These are phyloP conservation scores for Coemansia sp. DNA, from an alignment of 192 early-diverging fungal genomes.

Conservation along the genomic window DNA sequence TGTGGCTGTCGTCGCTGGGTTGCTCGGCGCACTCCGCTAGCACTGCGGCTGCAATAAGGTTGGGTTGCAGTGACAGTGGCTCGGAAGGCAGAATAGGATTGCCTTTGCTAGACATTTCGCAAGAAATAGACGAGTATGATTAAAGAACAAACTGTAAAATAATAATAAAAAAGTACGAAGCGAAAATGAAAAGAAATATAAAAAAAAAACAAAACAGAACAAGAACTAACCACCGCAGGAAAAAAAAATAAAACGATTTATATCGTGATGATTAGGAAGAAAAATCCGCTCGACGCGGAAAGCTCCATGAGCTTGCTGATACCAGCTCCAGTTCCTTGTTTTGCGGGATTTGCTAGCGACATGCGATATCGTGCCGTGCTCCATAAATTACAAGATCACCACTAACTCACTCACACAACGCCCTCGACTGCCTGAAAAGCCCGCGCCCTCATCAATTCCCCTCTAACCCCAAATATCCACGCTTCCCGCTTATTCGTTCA, in stretches of 20 bases:
- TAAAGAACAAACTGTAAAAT: not conserved
- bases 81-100: slow-evolving; percentile 54
- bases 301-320: not conserved
- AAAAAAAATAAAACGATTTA: slow-evolving; percentile 1
- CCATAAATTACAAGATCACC: not conserved
- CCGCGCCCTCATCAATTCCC: not conserved
- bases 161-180: slow-evolving; percentile 1
- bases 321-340: too few relatives aligned
- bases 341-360: not conserved
- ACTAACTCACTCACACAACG: not conserved
- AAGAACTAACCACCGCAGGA: not conserved
- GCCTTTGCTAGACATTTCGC: slow-evolving; percentile 34
- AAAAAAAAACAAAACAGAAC: not conserved
- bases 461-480: not conserved
- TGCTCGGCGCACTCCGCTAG: slow-evolving; percentile 14
- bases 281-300: too few relatives aligned
- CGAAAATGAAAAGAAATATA: slow-evolving; percentile 3
- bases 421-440: not conserved
- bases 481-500: not conserved
- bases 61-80: slow-evolving; percentile 41
- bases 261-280: not conserved
- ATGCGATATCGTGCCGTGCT: not conserved
- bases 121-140: not conserved
- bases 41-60: slow-evolving; percentile 34
- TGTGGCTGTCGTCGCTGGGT: not conserved